A percentile compares a stretch with the other conserved stretches of the same genome.
phyloP scores from a whole-genome alignment of 1,284 basidiomycete genomes.

The Ganoderma lucidum region DNA sequence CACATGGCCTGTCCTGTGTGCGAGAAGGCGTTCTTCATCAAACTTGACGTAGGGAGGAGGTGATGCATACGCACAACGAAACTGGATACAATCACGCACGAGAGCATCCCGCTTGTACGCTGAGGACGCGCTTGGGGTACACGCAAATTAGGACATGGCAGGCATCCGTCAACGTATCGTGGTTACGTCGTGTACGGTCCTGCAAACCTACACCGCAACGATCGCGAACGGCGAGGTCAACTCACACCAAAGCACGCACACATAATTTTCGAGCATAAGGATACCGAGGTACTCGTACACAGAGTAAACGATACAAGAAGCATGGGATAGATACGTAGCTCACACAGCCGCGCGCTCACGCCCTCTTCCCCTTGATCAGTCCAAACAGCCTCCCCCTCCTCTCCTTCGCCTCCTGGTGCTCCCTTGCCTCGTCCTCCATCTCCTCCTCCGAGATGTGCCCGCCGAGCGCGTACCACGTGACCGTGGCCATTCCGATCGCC shows the following conservation, averaged over 20 bases:
- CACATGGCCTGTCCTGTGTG: neutral
- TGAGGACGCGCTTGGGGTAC: neutral
- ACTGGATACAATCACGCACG: neutral
- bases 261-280: neutral
- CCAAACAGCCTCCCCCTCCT: conserved; percentile 46
- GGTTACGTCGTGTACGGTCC: neutral
- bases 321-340: neutral
- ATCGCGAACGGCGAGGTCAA: neutral
- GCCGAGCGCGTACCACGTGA: conserved; percentile 85
- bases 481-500: conserved; percentile 80
- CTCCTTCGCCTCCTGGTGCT: conserved; percentile 63
- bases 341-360: neutral
- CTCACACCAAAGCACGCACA: neutral
- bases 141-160: neutral
- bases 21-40: neutral
- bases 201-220: too few species aligned
- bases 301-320: neutral
- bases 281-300: conserved; percentile 1
- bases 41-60: neutral
- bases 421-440: conserved; percentile 73
- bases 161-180: neutral
- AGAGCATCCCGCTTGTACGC: neutral
- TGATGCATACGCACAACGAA: neutral
- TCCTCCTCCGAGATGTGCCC: conserved; percentile 76
- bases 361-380: conserved; percentile 32